Evolutionary conservation across 2,329 filamentous ascomycete species (phyloP).

Genomic region (Fusarium keratoplasticum): DNA sequence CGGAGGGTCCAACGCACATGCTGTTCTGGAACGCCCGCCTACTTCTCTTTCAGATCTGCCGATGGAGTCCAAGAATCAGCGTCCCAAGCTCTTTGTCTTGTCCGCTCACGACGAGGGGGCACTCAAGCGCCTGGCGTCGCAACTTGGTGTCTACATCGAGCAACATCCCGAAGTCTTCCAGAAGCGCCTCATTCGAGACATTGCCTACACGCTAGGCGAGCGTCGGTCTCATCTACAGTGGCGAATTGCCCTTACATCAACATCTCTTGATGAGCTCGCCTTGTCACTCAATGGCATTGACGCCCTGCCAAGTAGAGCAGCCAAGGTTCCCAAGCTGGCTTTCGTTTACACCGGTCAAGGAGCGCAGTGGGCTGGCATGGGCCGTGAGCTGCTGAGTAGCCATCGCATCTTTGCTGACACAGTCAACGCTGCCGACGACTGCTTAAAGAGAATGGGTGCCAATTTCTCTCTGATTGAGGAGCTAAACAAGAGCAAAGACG

Average conservation of each 20-base stretch:
- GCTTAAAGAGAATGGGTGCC: slow-evolving; percentile 6
- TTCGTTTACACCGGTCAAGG: slow-evolving; percentile 31
- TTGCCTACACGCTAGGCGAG: slow-evolving; percentile 10
- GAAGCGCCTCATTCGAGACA: not conserved
- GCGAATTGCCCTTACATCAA: not conserved
- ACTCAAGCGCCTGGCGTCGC: not conserved
- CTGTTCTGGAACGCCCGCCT: slow-evolving; percentile 1
- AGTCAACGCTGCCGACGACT: not conserved
- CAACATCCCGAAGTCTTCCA: not conserved
- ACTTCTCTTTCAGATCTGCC: not conserved
- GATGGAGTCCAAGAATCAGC: not conserved
- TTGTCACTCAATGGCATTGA: not conserved
- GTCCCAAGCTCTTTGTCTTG: slow-evolving; percentile 1
- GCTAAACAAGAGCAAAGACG: not conserved
- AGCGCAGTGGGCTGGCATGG: slow-evolving; percentile 28
- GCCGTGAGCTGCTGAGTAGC: slow-evolving; percentile 3
- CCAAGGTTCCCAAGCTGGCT: not conserved
- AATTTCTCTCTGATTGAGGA: slow-evolving; percentile 6
- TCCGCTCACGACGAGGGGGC: slow-evolving; percentile 13
- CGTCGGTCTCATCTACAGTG: slow-evolving; percentile 4
- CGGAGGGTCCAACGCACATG: slow-evolving; percentile 16
- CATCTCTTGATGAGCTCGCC: not conserved
- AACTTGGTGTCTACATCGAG: not conserved
- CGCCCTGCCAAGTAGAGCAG: not conserved
- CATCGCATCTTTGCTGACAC: not conserved